Conservation (phyloP, 2,329 filamentous ascomycete genomes). For the Venturia pyrina region DNA sequence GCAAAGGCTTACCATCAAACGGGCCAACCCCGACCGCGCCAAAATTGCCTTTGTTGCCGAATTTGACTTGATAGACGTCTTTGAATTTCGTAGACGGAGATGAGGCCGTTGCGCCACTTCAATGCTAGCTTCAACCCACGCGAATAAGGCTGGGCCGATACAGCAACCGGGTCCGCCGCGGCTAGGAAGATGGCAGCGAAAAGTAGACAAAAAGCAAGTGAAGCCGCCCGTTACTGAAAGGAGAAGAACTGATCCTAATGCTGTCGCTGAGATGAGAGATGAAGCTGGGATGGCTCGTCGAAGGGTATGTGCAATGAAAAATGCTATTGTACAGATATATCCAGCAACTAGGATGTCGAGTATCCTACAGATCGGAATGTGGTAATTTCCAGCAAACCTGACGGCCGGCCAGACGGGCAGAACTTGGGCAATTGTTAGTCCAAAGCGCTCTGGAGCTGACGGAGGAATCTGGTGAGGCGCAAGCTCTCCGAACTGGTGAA, state of each 20-base stretch:
- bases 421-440: not conserved
- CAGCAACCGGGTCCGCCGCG: constrained; percentile 2
- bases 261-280: not conserved
- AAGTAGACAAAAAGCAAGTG: constrained; percentile 1
- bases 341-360: not conserved
- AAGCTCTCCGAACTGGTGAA: not conserved
- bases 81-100: not conserved
- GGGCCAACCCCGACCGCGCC: not conserved
- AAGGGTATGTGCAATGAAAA: constrained; percentile 3
- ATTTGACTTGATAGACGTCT: not conserved
- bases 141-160: constrained; percentile 5
- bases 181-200: not conserved
- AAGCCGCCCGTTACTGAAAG: constrained; percentile 5
- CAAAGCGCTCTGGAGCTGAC: not conserved
- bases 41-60: not conserved
- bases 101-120: constrained; percentile 5
- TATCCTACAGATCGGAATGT: not conserved
- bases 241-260: not conserved
- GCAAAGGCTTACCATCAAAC: constrained; percentile 7
- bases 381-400: not conserved
- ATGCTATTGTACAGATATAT: not conserved
- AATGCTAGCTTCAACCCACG: not conserved
- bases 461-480: not conserved
- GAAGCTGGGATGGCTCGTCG: not conserved
- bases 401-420: not conserved